A percentile compares a stretch with the other conserved stretches of the same genome.
Evolutionary conservation across 345 rosid genomes (phyloP).

Genomic region (Euphorbia pulcherrima): DNA sequence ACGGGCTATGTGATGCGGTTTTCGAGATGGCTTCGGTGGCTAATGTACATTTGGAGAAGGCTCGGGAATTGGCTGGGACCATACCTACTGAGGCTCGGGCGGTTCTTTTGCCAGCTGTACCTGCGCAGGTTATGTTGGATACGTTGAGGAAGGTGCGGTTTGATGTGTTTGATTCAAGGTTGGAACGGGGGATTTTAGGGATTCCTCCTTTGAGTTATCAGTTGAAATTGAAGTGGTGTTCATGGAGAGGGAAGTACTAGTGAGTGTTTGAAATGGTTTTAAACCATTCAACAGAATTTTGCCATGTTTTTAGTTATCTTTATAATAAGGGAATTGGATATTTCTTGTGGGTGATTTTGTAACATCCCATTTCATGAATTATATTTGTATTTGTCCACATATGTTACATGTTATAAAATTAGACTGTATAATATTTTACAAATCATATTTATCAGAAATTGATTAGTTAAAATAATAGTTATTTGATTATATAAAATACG

Average conservation of each 20-base stretch:
- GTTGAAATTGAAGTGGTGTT: slow-evolving; percentile 72
- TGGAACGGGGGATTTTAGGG: slow-evolving; percentile 71
- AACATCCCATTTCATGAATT: too few relatives aligned
- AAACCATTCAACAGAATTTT: neutral
- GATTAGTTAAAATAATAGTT: too few relatives aligned
- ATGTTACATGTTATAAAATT: neutral
- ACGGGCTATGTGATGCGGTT: slow-evolving; percentile 57
- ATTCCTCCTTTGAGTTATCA: slow-evolving; percentile 74
- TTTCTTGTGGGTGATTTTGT: too few relatives aligned
- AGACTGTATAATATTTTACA: too few relatives aligned
- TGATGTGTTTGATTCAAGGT: slow-evolving; percentile 78
- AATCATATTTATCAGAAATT: too few relatives aligned
- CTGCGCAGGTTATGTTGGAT: slow-evolving; percentile 69
- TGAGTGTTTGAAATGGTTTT: neutral
- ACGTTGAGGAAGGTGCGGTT: slow-evolving; percentile 58
- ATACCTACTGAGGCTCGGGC: slow-evolving; percentile 70
- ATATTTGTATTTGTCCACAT: neutral
- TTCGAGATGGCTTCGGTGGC: slow-evolving; percentile 90
- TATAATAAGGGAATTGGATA: neutral
- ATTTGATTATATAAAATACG: too few relatives aligned
- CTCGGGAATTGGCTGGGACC: slow-evolving; percentile 60
- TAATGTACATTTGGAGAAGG: slow-evolving; percentile 71
- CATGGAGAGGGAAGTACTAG: slow-evolving; percentile 65
- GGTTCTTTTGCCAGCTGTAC: slow-evolving; percentile 70
- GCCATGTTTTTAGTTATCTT: neutral